Evolutionary conservation across 768 basidiomycete species (phyloP).

Genomic region (Leccinum subgranulosum): DNA sequence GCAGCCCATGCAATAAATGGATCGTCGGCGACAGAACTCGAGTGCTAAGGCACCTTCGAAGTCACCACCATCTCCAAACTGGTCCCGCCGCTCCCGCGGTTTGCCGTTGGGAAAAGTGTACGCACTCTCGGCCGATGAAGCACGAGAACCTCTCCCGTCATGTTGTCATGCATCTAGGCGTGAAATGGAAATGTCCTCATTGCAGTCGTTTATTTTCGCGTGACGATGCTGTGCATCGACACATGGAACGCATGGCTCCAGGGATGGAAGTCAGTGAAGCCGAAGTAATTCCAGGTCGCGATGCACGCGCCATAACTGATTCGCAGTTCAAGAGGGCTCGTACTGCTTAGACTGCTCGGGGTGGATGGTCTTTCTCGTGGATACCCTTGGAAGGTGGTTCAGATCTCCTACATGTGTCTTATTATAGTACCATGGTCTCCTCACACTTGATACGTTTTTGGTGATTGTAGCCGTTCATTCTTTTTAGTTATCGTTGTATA

Average conservation of each 20-base stretch:
- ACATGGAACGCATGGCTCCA: constrained; percentile 28
- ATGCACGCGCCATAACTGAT: constrained; percentile 13
- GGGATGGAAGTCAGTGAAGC: constrained; percentile 21
- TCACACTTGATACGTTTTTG: neutral
- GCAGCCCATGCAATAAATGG: constrained; percentile 24
- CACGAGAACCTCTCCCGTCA: constrained; percentile 33
- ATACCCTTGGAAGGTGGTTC: neutral
- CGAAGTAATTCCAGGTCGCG: constrained; percentile 21
- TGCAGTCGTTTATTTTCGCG: constrained; percentile 27
- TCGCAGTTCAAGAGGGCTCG: neutral
- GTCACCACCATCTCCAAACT: constrained; percentile 18
- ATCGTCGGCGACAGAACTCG: constrained; percentile 26
- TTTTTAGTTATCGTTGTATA: neutral
- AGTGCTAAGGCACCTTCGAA: constrained; percentile 28
- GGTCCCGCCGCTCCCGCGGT: constrained; percentile 9
- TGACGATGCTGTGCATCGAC: constrained; percentile 32
- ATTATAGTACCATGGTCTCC: constrained; percentile 3
- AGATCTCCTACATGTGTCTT: neutral
- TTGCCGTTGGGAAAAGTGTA: constrained; percentile 27
- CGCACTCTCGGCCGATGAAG: constrained; percentile 24
- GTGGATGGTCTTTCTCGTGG: neutral
- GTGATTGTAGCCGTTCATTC: neutral
- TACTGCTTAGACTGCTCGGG: constrained; percentile 5
- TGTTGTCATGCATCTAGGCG: constrained; percentile 26
- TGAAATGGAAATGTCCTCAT: constrained; percentile 30